Conservation (phyloP, 257 asterid species). For the Solanum clarkiae region DNA sequence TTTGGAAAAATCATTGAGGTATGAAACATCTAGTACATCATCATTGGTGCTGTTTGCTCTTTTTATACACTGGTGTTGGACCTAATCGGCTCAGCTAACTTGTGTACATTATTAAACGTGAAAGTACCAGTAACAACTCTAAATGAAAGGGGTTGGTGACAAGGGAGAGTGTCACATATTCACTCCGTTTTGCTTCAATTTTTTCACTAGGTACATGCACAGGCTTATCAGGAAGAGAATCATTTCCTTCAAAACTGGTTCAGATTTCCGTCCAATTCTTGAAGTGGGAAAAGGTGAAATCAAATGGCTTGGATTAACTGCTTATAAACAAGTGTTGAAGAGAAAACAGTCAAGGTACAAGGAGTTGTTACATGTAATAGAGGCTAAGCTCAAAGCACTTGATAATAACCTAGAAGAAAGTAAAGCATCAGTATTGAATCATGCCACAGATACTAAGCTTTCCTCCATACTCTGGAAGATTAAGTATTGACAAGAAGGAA, state of each 20-base stretch:
- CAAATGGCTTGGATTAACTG: conserved; percentile 64
- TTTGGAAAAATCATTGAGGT: conserved; percentile 54
- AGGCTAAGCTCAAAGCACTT: conserved; percentile 26
- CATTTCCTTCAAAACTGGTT: conserved; percentile 12
- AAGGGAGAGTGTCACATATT: background rate
- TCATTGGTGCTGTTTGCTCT: background rate
- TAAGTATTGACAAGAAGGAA: conserved; percentile 27
- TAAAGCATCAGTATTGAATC: conserved; percentile 34
- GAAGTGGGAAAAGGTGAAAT: conserved; percentile 40
- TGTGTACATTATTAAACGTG: background rate
- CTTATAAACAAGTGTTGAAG: conserved; percentile 42
- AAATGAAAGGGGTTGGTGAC: background rate
- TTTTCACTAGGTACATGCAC: conserved; percentile 47
- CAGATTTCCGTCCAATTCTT: conserved; percentile 38
- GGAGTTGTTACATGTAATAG: conserved; percentile 27
- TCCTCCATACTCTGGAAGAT: conserved; percentile 62
- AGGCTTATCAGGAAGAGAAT: conserved; percentile 51
- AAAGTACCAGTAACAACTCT: background rate
- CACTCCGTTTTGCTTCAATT: background rate
- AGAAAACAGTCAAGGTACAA: conserved; percentile 53
- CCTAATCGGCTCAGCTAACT: background rate
- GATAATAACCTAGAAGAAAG: conserved; percentile 13
- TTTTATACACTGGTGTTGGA: background rate
- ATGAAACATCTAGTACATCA: background rate
- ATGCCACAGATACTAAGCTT: conserved; percentile 52